Evolutionary conservation across 1,139 yeast species (phyloP).

Genomic region (Hemisphaericaspora xylanilytica): DNA sequence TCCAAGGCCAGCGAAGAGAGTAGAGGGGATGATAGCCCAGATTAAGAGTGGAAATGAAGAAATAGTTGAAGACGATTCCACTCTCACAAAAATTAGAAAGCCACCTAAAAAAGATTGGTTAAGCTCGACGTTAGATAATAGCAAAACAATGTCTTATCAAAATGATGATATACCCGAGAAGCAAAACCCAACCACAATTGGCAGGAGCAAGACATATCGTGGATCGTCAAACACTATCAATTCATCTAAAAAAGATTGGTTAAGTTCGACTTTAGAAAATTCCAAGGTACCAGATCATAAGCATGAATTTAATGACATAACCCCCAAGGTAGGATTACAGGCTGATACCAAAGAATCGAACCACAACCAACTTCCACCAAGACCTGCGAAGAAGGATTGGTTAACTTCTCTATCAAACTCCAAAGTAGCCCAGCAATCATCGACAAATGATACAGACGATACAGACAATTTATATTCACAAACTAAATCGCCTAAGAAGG

Average conservation of each 20-base stretch:
- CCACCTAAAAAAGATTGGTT: too few species aligned
- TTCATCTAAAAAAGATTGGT: slow-evolving; percentile 1
- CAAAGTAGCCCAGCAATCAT: slow-evolving; percentile 4
- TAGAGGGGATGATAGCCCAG: slow-evolving; percentile 12
- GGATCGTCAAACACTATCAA: background rate
- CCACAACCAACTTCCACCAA: background rate
- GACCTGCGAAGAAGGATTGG: slow-evolving; percentile 10
- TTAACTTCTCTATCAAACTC: slow-evolving; percentile 12
- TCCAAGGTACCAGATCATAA: background rate
- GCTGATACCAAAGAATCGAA: background rate
- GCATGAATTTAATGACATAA: background rate
- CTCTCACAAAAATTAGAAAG: background rate
- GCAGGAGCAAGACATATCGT: background rate
- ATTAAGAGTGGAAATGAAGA: too few species aligned
- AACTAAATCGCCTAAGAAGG: background rate
- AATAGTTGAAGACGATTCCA: too few species aligned
- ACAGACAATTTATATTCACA: background rate
- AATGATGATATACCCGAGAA: background rate
- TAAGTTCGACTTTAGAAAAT: background rate
- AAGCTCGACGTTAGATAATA: too few species aligned
- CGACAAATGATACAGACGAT: background rate
- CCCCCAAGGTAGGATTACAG: background rate
- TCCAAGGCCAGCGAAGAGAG: slow-evolving; percentile 3
- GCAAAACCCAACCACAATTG: slow-evolving; percentile 4
- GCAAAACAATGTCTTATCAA: too few species aligned